Conservation (phyloP, 192 early-diverging fungal species). For the Dimargaris xerosporica region DNA sequence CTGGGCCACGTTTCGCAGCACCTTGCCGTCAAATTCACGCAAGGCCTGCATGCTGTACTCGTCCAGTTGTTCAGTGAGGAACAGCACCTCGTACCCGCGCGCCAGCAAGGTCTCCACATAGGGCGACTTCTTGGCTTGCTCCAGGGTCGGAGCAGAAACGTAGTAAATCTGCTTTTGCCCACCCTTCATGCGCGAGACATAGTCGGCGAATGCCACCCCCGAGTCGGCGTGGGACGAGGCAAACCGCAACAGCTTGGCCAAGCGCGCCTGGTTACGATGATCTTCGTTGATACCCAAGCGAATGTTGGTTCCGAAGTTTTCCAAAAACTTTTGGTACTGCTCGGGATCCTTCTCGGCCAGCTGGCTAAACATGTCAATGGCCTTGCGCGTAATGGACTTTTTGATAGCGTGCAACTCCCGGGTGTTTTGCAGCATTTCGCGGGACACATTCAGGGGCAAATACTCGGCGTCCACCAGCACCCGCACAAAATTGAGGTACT, state of each 20-base stretch:
- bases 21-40: constrained; percentile 99
- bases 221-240: constrained; percentile 98
- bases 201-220: constrained; percentile 98
- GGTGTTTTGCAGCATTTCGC: constrained; percentile 99
- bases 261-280: constrained; percentile 89
- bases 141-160: constrained; percentile 92
- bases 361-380: constrained; percentile 94
- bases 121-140: constrained; percentile 90
- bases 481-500: constrained; percentile 99
- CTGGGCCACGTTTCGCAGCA: constrained; percentile 96
- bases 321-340: constrained; percentile 98
- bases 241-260: constrained; percentile 94
- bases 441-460: constrained; percentile 98
- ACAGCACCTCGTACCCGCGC: constrained; percentile 97
- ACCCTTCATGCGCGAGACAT: constrained; percentile 99
- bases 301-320: constrained; percentile 98
- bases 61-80: constrained; percentile 99
- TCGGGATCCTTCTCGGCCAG: constrained; percentile 99
- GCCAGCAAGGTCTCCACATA: constrained; percentile 99
- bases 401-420: constrained; percentile 99
- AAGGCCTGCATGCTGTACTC: constrained; percentile 97
- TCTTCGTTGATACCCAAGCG: constrained; percentile 99
- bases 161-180: constrained; percentile 99
- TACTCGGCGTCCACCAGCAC: constrained; percentile 99
- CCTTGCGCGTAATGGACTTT: constrained; percentile 99